phyloP scores from a whole-genome alignment of 768 basidiomycete genomes.

The Pisolithus tinctorius region DNA sequence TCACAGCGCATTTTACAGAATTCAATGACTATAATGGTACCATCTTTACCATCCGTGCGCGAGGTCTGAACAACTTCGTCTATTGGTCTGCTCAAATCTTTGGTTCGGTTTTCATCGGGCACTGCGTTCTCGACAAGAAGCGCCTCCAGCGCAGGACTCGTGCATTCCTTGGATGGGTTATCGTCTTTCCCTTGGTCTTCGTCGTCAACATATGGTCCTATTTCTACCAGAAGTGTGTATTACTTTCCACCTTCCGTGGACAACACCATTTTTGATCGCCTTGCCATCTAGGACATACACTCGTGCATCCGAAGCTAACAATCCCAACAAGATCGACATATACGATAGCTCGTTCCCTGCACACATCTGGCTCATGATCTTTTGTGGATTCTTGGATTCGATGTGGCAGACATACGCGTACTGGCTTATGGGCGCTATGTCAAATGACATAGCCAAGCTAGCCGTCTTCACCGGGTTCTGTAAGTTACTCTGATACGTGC shows the following conservation, averaged over 20 bases:
- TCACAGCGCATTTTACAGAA: slow-evolving; percentile 34
- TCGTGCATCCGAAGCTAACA: slow-evolving; percentile 32
- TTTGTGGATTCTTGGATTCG: slow-evolving; percentile 72
- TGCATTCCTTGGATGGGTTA: slow-evolving; percentile 62
- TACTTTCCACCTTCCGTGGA: not conserved
- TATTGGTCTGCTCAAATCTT: slow-evolving; percentile 78
- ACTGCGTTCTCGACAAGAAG: slow-evolving; percentile 54
- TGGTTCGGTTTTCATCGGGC: slow-evolving; percentile 67
- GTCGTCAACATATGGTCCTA: slow-evolving; percentile 72
- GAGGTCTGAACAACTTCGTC: slow-evolving; percentile 72
- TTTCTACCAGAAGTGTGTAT: slow-evolving; percentile 61
- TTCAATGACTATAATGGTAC: slow-evolving; percentile 78
- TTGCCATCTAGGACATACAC: slow-evolving; percentile 45
- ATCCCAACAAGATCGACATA: slow-evolving; percentile 49
- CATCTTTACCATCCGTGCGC: slow-evolving; percentile 71
- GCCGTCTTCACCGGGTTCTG: slow-evolving; percentile 82
- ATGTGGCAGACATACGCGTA: slow-evolving; percentile 85
- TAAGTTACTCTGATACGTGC: slow-evolving; percentile 31
- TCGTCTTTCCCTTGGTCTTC: slow-evolving; percentile 63
- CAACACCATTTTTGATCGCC: not conserved
- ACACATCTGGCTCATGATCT: slow-evolving; percentile 58
- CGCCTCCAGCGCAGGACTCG: slow-evolving; percentile 54
- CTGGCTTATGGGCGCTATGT: slow-evolving; percentile 86
- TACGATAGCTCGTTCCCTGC: slow-evolving; percentile 47
- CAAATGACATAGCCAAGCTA: slow-evolving; percentile 72